phyloP scores from a whole-genome alignment of 2,329 filamentous ascomycete species.

The Tolypocladium tundrense region DNA sequence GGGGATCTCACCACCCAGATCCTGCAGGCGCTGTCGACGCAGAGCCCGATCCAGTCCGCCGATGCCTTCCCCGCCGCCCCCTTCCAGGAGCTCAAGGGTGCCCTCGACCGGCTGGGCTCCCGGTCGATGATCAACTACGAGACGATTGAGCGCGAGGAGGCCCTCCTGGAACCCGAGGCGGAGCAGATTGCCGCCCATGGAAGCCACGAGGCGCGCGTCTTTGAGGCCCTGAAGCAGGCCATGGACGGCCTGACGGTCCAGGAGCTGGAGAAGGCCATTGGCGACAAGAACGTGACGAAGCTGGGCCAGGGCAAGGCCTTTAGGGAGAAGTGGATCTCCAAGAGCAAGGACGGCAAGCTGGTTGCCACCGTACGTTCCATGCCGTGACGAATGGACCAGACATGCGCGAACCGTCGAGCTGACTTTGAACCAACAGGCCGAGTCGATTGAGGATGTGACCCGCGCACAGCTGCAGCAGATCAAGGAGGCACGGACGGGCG shows the following conservation, averaged over 20 bases:
- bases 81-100: constrained; percentile 68
- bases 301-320: constrained; percentile 94
- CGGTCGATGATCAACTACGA: constrained; percentile 83
- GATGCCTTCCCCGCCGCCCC: constrained; percentile 58
- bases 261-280: constrained; percentile 59
- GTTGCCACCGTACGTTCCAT: constrained; percentile 35
- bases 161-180: constrained; percentile 64
- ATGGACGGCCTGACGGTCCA: constrained; percentile 73
- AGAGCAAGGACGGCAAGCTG: constrained; percentile 47
- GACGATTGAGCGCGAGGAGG: constrained; percentile 69
- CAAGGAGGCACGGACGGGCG: constrained; percentile 58
- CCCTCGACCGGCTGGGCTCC: constrained; percentile 75
- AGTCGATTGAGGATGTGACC: constrained; percentile 73
- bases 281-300: constrained; percentile 64
- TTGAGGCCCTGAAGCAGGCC: constrained; percentile 60
- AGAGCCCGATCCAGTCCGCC: constrained; percentile 56
- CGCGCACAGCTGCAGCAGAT: constrained; percentile 66
- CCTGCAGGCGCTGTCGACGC: constrained; percentile 53
- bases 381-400: not conserved
- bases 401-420: not conserved
- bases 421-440: constrained; percentile 29
- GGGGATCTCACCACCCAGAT: constrained; percentile 55
- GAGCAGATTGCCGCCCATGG: constrained; percentile 63
- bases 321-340: constrained; percentile 63
- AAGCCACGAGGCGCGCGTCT: constrained; percentile 75